phyloP scores from a whole-genome alignment of 768 basidiomycete genomes.

The Clathrus columnatus region DNA sequence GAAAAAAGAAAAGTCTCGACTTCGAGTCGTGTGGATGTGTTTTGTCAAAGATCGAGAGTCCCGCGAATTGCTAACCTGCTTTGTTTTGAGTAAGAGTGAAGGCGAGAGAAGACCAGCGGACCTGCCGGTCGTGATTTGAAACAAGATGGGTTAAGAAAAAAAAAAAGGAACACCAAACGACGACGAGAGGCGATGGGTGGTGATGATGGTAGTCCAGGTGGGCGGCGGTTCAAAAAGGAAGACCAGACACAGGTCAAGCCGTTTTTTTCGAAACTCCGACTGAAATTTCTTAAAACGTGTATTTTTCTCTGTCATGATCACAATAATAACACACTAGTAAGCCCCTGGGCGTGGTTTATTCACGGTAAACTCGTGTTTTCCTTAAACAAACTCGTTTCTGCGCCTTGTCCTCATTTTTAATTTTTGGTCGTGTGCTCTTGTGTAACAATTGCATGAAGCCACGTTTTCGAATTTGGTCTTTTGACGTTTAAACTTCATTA shows the following conservation, averaged over 20 bases:
- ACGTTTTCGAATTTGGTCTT: neutral
- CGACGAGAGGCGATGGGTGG: slow-evolving; percentile 7
- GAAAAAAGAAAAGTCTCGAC: slow-evolving; percentile 4
- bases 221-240: neutral
- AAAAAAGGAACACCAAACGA: slow-evolving; percentile 5
- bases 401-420: neutral
- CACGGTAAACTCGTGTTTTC: neutral
- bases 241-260: neutral
- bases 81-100: neutral
- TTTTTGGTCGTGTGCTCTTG: neutral
- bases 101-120: slow-evolving; percentile 11
- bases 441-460: neutral
- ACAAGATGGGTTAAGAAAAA: neutral
- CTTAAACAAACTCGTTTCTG: neutral
- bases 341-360: neutral
- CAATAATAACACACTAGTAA: too few relatives aligned
- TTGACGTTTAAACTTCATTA: neutral
- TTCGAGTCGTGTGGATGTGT: slow-evolving; percentile 7
- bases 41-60: neutral
- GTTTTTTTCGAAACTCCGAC: neutral
- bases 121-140: slow-evolving; percentile 10
- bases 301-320: neutral
- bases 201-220: neutral
- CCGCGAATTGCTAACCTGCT: neutral
- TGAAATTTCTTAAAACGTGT: neutral